Conservation (phyloP, 257 asterid genomes). For the Nicotiana attenuata region DNA sequence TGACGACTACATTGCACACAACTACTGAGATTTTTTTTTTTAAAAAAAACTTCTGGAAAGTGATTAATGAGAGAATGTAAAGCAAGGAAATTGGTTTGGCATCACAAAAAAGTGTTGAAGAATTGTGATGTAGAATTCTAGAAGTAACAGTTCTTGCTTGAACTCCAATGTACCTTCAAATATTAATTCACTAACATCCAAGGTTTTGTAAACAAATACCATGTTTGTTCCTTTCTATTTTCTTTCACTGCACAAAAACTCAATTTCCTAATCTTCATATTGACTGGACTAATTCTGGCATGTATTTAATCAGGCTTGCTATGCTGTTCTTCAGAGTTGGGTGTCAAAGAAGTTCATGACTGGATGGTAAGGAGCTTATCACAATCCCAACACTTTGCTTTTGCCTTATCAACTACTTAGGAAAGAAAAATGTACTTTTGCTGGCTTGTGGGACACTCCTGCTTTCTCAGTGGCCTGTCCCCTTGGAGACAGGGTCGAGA, state of each 20-base stretch:
- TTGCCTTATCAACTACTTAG: neutral
- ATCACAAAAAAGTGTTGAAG: neutral
- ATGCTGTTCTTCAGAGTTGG: conserved; percentile 98
- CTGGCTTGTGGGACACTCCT: neutral
- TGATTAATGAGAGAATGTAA: neutral
- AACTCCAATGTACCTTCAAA: neutral
- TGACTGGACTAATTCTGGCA: conserved; percentile 18
- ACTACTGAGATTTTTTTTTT: neutral
- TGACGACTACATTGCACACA: neutral
- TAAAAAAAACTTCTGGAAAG: neutral
- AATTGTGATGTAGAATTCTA: conserved; percentile 3
- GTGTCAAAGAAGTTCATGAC: conserved; percentile 98
- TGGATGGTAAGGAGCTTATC: conserved; percentile 66
- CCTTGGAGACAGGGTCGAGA: conserved; percentile 8
- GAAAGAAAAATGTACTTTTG: neutral
- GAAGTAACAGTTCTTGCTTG: neutral
- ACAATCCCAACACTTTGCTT: neutral
- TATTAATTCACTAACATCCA: neutral
- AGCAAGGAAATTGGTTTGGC: neutral
- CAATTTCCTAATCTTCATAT: neutral
- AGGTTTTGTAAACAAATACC: neutral
- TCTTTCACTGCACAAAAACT: neutral
- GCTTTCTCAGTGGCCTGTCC: conserved; percentile 3
- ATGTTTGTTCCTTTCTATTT: neutral
- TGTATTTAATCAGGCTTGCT: conserved; percentile 70